Evolutionary conservation across 768 basidiomycete genomes (phyloP), one percentile per base, ranked within the genome.

Genomic region (Xanthoconium purpureum): DNA sequence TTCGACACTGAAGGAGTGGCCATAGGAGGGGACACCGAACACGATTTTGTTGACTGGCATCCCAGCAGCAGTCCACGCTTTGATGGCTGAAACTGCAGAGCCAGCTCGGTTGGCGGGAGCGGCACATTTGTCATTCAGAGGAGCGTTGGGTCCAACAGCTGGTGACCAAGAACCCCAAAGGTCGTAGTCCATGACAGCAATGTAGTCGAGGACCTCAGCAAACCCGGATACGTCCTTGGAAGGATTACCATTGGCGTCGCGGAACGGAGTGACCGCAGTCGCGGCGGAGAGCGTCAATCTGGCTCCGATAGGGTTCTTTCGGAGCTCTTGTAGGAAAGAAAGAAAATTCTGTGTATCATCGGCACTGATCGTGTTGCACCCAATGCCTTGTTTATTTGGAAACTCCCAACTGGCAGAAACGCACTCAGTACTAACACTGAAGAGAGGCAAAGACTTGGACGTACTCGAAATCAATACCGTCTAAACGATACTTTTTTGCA

Each of bases 1-100:
- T 9, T 77, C 64, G 38, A 81, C 77, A 12, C 56, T 60, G 75
- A 78, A 94, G 11, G 90, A 84, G 69, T 91, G 90, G 0, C 92
- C 92, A 71, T 92, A 95, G 5, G 86, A 72, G 10, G 92, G 82
- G 3, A 95, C 83, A 47, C 90, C 93, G 9, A 97, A 81, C 13
- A 92, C 82, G 56, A 95, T 88, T 73, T 87, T 69, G 56, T 60
- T 4, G 18, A 72, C 67, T 1, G 92, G 89, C 66, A 96, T 86
- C 6, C 91, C 89, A 39, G 93, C 92, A 2, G 69, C 63, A 2
- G 75, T 80, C 95, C 94, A 97, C 1, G 81, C 78, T 8, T 75
- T 68, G 49, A 97, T 79, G 12, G 88, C 85, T 3, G 84, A 84
- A 32, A 80, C 78, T 2, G 88, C 94, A 52, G 91, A 95, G 6